These are phyloP conservation scores for Pseudocercospora crystallina DNA, from an alignment of 2,329 filamentous ascomycete genomes.

Conservation along the genomic window DNA sequence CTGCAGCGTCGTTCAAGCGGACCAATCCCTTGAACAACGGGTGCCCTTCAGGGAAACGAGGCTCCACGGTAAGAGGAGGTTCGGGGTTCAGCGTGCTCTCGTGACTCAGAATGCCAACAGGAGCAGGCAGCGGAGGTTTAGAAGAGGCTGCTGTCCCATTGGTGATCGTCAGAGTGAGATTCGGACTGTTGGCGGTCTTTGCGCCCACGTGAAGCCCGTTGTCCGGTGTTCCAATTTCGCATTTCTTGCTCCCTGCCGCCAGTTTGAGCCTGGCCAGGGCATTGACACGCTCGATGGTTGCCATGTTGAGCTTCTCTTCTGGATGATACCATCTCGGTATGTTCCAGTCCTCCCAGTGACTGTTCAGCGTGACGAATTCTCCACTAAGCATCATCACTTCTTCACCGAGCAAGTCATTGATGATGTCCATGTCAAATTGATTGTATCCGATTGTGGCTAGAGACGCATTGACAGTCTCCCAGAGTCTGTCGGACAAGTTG, in stretches of 20 bases:
- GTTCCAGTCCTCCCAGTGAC: constrained; percentile 36
- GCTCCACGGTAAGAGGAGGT: neutral
- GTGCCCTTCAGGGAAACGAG: constrained; percentile 21
- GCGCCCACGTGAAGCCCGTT: too few species aligned
- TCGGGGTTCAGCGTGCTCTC: too few species aligned
- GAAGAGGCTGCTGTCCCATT: too few species aligned
- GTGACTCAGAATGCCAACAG: too few species aligned
- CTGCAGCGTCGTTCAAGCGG: constrained; percentile 21
- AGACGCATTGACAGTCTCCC: constrained; percentile 24
- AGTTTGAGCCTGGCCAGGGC: constrained; percentile 2
- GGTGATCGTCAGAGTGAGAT: too few species aligned
- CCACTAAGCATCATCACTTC: constrained; percentile 32
- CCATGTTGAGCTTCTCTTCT: constrained; percentile 16
- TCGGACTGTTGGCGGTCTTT: too few species aligned
- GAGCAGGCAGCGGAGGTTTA: too few species aligned
- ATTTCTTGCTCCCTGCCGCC: too few species aligned
- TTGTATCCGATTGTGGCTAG: constrained; percentile 18
- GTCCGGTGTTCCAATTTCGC: too few species aligned
- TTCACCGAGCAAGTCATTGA: constrained; percentile 30
- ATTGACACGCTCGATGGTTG: constrained; percentile 19
- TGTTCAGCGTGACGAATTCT: constrained; percentile 29
- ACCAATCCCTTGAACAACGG: constrained; percentile 22
- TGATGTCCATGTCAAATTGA: constrained; percentile 35
- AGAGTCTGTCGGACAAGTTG: constrained; percentile 27
- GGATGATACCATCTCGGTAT: constrained; percentile 30